These are phyloP conservation scores for Circinella minor DNA, from an alignment of 371 early-diverging fungal genomes.

Conservation along the genomic window DNA sequence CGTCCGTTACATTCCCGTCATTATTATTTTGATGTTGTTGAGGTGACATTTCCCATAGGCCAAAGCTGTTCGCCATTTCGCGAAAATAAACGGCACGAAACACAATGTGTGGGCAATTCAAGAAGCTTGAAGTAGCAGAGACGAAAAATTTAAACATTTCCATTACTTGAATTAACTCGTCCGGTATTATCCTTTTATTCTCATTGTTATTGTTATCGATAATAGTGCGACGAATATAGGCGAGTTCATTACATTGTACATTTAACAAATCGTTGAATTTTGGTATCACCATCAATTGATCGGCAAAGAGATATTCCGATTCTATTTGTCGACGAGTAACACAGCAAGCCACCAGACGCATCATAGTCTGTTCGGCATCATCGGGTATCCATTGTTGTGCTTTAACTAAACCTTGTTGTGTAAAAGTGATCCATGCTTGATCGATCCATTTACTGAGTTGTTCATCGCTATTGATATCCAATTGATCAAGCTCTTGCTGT, in stretches of 20 bases:
- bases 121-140: slow-evolving; percentile 12
- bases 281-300: background rate
- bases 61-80: slow-evolving; percentile 73
- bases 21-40: background rate
- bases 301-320: background rate
- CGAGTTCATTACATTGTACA: slow-evolving; percentile 44
- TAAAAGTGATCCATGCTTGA: slow-evolving; percentile 1
- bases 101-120: slow-evolving; percentile 29
- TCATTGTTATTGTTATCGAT: background rate
- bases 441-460: background rate
- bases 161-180: slow-evolving; percentile 27
- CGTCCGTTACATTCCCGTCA: slow-evolving; percentile 32
- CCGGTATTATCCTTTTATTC: slow-evolving; percentile 15
- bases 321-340: slow-evolving; percentile 25
- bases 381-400: slow-evolving; percentile 16
- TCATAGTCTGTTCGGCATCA: slow-evolving; percentile 41
- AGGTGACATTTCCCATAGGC: slow-evolving; percentile 57
- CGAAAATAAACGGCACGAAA: slow-evolving; percentile 64
- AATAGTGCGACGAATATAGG: slow-evolving; percentile 19
- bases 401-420: background rate
- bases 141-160: slow-evolving; percentile 29
- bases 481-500: background rate
- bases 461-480: background rate
- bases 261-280: slow-evolving; percentile 26
- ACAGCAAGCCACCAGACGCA: slow-evolving; percentile 36